Base-by-base conservation (phyloP, 2,329 filamentous ascomycete genomes). In the Stylonectria norvegica region DNA sequence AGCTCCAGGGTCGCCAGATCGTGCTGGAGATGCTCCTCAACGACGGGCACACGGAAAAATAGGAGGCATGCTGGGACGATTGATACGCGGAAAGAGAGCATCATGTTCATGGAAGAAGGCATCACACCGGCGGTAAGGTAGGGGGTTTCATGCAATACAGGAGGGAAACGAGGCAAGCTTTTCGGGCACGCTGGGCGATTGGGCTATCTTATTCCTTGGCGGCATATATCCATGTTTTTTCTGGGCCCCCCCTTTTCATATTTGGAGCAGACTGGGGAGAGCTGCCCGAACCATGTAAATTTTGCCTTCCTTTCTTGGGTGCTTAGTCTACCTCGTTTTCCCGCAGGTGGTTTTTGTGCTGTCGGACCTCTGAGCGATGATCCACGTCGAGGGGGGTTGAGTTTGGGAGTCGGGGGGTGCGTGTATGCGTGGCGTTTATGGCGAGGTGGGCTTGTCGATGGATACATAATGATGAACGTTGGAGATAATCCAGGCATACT, bases 11-110 rank as follows among this genome's bases (percentile, higher is more conserved):
- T 37, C 84, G 82, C 58, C 90, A 96, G 70, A 82, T 98, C 50
- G 83, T 98, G 48, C 72, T 97, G 48, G 93, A 98, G 69, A 76
- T 98, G 76, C 69, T 95, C 50, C 76, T 97, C 53, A 97, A 97
- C 63, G 87, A 95, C 58, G 90, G 88, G 5, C 85, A 91, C 49
- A 63, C 65, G 38, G 76, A 80, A 61, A 71, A 53, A 42, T 59
- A 49, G 19, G 7, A 14, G 7, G 7, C 8, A 32, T 18, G 30
- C 7, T 17, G n/a, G n/a, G n/a, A n/a, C n/a, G n/a, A n/a, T n/a
- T n/a, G n/a, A n/a, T n/a, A n/a, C n/a, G n/a, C n/a, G n/a, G n/a
- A n/a, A n/a, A n/a, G n/a, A n/a, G n/a, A n/a, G n/a, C n/a, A n/a
- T n/a, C n/a, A n/a, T n/a, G n/a, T n/a, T n/a, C n/a, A n/a, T n/a